Base-by-base conservation (phyloP, 2,329 filamentous ascomycete genomes). In the Gliomastix tumulicola region DNA sequence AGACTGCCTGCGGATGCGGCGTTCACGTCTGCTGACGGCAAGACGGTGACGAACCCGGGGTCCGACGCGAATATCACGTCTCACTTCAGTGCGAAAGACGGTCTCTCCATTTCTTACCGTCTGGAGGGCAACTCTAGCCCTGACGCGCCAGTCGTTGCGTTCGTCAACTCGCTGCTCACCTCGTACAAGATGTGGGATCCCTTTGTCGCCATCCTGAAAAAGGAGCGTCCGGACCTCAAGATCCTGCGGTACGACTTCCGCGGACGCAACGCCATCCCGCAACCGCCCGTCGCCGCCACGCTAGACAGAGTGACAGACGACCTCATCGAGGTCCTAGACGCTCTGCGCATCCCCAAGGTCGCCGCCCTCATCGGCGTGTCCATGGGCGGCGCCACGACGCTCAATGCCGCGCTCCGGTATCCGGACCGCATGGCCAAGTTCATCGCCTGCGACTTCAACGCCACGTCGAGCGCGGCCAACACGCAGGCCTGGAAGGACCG, bases 111-210 rank as follows among this genome's bases (percentile, higher is more conserved):
- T 12, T 77, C 79, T 0, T 94, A 87, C 60, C 74, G 79, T 12
- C 71, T 94, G 3, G 84, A 92, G 56, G 88, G 88, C 37, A 83
- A 75, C 44, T 50, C 74, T 0, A 69, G 79, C 21, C 75, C 79
- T 0, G 53, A 72, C 16, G 84, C 86, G 0, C 87, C 87, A 0
- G 73, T 83, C 0, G 68, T 94, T 10, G 79, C 87, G 16, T 82
- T 89, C 46, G 73, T 72, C 59, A 94, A 94, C 66, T 89, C 83
- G 2, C 80, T 94, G 34, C 74, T 94, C 7, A 86, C 85, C 3
- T 79, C 82, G 33, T 71, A 82, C 44, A 69, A 75, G 54, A 92
- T 94, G 74, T 94, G 88, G 88, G 83, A 92, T 48, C 68, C 69
- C 3, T 76, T 94, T 41, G 63, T 92, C 1, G 61, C 65, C 2